Percentiles rank a stretch among this genome's conserved stretches.
Conservation (phyloP, 2,329 filamentous ascomycete species). For the Hypomyces perniciosus region DNA sequence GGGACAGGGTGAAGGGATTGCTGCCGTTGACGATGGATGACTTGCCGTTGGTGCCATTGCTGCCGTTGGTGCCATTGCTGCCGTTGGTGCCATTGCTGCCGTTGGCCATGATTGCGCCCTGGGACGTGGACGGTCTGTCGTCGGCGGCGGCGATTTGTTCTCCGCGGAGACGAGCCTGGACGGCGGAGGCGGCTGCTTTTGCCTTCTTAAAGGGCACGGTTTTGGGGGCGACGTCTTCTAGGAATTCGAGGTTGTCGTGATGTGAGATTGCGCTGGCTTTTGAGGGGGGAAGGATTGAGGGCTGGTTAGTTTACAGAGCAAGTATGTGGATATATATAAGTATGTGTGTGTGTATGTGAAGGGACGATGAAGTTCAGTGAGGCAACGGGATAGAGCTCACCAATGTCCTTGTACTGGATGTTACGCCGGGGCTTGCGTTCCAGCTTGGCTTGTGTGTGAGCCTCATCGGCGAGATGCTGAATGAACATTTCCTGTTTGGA, state of each 20-base stretch:
- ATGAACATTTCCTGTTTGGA: slow-evolving; percentile 78
- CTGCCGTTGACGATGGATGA: slow-evolving; percentile 23
- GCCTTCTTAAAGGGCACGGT: slow-evolving; percentile 75
- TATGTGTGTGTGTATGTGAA: background rate
- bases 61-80: slow-evolving; percentile 21
- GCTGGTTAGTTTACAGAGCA: background rate
- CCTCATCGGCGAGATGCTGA: slow-evolving; percentile 79
- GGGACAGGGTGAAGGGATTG: slow-evolving; percentile 16
- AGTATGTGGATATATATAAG: background rate
- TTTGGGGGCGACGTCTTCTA: slow-evolving; percentile 83
- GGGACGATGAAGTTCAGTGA: background rate
- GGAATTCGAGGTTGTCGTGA: slow-evolving; percentile 91
- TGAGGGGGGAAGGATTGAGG: too few species aligned
- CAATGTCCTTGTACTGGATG: slow-evolving; percentile 92
- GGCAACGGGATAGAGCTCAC: slow-evolving; percentile 40
- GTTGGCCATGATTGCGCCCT: slow-evolving; percentile 18
- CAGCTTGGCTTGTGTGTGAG: slow-evolving; percentile 80
- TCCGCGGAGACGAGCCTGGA: slow-evolving; percentile 38
- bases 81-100: slow-evolving; percentile 20
- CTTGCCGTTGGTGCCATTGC: slow-evolving; percentile 15
- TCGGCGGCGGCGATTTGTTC: slow-evolving; percentile 32
- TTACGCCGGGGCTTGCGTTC: slow-evolving; percentile 90
- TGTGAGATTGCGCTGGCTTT: slow-evolving; percentile 77
- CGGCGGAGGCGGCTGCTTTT: slow-evolving; percentile 56
- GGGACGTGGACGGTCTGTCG: slow-evolving; percentile 12